Evolutionary conservation across 441 rosid genomes (phyloP).

Genomic region (Adansonia rubrostipa): DNA sequence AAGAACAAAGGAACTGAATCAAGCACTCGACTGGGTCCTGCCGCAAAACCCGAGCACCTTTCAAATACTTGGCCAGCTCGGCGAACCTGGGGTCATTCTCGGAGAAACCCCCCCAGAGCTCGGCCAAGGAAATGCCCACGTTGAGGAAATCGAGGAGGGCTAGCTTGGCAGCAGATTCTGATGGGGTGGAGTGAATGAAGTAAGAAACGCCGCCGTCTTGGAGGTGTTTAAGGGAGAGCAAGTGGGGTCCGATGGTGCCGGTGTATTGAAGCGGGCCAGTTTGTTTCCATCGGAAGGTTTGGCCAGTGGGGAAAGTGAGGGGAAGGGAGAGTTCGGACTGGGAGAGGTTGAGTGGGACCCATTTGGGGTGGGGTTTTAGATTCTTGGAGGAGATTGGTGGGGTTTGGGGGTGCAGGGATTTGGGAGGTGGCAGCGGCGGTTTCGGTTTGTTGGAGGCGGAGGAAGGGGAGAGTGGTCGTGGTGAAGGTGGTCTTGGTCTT

Average conservation of each 20-base stretch:
- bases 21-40: constrained; percentile 91
- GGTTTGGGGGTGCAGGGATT: constrained; percentile 32
- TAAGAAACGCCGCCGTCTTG: constrained; percentile 55
- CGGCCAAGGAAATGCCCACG: constrained; percentile 49
- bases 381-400: constrained; percentile 39
- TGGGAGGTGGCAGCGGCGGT: constrained; percentile 33
- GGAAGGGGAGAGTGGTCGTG: constrained; percentile 35
- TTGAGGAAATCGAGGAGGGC: constrained; percentile 86
- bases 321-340: constrained; percentile 71
- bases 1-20: constrained; percentile 85
- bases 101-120: constrained; percentile 75
- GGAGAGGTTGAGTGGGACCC: constrained; percentile 62
- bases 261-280: constrained; percentile 74
- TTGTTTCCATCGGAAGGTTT: constrained; percentile 94
- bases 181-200: constrained; percentile 54
- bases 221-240: constrained; percentile 74
- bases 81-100: constrained; percentile 65
- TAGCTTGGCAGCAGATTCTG: constrained; percentile 50
- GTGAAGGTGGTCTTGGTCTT: constrained; percentile 42
- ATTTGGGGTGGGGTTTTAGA: constrained; percentile 32
- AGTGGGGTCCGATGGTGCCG: constrained; percentile 79
- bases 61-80: constrained; percentile 56
- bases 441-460: constrained; percentile 34
- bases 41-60: constrained; percentile 86
- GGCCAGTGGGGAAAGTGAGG: constrained; percentile 93